phyloP scores from a whole-genome alignment of 257 asterid genomes.

The Solanum sejunctum region DNA sequence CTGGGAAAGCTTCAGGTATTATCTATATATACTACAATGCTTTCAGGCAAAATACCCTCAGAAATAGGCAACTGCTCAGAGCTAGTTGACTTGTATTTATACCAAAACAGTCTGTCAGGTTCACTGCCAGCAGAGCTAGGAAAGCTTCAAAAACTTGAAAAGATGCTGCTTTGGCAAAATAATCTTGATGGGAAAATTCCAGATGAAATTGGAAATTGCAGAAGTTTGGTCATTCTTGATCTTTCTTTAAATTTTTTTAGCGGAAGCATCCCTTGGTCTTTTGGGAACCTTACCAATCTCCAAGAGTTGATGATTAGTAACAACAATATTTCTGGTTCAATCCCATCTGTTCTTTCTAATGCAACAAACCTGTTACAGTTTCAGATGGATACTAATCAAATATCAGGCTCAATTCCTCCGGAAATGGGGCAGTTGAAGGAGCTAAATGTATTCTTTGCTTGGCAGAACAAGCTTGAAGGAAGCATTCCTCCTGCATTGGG shows the following conservation, averaged over 20 bases:
- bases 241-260: slow-evolving; percentile 41
- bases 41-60: slow-evolving; percentile 51
- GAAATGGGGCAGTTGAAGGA: slow-evolving; percentile 44
- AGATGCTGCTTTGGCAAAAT: slow-evolving; percentile 56
- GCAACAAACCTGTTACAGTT: slow-evolving; percentile 48
- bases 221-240: slow-evolving; percentile 36
- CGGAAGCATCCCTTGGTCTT: slow-evolving; percentile 41
- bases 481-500: slow-evolving; percentile 46
- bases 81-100: slow-evolving; percentile 45
- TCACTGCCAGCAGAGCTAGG: slow-evolving; percentile 48
- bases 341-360: slow-evolving; percentile 56
- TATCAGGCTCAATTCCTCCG: slow-evolving; percentile 46
- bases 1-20: slow-evolving; percentile 39
- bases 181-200: slow-evolving; percentile 45
- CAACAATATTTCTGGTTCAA: slow-evolving; percentile 62
- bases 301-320: slow-evolving; percentile 71
- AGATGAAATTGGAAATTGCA: slow-evolving; percentile 45
- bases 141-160: slow-evolving; percentile 55
- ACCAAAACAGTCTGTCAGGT: slow-evolving; percentile 54
- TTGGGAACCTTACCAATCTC: slow-evolving; percentile 48
- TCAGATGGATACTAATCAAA: slow-evolving; percentile 60
- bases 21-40: slow-evolving; percentile 63
- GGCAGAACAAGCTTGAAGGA: slow-evolving; percentile 76
- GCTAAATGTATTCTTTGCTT: slow-evolving; percentile 55
- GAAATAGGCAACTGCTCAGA: slow-evolving; percentile 61